Percentiles rank a stretch among this genome's conserved stretches.
These are phyloP conservation scores for Leishmania guyanensis DNA, from an alignment of 208 protist genomes.

Conservation along the genomic window DNA sequence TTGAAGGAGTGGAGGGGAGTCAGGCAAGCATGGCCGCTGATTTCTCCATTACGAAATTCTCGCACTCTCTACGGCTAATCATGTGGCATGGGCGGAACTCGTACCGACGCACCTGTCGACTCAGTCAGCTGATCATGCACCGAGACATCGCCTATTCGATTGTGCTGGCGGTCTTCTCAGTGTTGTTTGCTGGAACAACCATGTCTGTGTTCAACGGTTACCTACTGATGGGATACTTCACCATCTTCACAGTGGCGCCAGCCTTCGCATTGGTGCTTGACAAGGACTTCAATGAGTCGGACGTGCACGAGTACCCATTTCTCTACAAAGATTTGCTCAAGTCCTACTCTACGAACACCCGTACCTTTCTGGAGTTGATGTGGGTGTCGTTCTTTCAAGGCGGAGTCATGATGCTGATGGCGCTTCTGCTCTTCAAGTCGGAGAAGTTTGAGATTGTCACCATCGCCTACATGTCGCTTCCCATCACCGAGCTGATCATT, in stretches of 20 bases:
- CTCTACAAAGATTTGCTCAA: constrained; percentile 98
- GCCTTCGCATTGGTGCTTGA: constrained; percentile 98
- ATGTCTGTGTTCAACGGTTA: constrained; percentile 98
- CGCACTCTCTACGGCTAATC: constrained; percentile 86
- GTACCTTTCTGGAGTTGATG: constrained; percentile 85
- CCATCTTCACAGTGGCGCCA: constrained; percentile 97
- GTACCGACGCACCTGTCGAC: constrained; percentile 91
- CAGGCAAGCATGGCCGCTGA: constrained; percentile 98
- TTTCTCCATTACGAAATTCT: constrained; percentile 97
- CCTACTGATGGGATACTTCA: constrained; percentile 97
- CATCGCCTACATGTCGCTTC: constrained; percentile 98
- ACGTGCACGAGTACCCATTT: constrained; percentile 96
- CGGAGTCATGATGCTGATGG: constrained; percentile 96
- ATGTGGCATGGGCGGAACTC: constrained; percentile 90
- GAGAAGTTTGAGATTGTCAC: constrained; percentile 96
- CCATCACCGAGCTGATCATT: constrained; percentile 97
- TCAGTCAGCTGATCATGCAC: constrained; percentile 98
- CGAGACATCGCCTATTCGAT: constrained; percentile 98
- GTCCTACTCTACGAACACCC: constrained; percentile 88
- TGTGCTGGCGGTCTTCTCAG: constrained; percentile 97
- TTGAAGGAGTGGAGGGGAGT: constrained; percentile 98
- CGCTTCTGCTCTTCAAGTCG: constrained; percentile 94
- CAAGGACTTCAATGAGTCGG: constrained; percentile 93
- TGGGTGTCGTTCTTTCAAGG: constrained; percentile 91
- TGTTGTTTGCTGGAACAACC: constrained; percentile 97